Base-by-base conservation (phyloP, 768 basidiomycete genomes). In the Crucibulum laeve region DNA sequence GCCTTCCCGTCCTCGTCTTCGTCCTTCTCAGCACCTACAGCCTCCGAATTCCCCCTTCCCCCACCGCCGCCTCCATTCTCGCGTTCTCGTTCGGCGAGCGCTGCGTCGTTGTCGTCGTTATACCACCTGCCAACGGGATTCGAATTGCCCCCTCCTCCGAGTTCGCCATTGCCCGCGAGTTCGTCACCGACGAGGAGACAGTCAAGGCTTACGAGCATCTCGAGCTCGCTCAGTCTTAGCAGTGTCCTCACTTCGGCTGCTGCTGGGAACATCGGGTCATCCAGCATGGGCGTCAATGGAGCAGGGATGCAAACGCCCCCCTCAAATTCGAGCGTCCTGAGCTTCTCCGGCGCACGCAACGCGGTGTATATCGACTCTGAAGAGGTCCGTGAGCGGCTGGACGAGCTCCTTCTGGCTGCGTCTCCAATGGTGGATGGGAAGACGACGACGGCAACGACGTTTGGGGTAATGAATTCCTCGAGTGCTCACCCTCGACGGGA, bases 291-390 rank as follows among this genome's bases (percentile, higher is more conserved):
- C 39, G 10, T 22, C 39, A 10, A 10, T 10, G 28, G 8, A 10
- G 8, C 36, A 38, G 13, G 10, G 19, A 10, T 38, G 18, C 8
- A 8, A 11, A 42, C 32, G 34, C 37, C 38, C 39, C 2, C 30
- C 2, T 19, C 17, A 32, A 21, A 5, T 21, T 26, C 25, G 26
- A 4, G 26, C 25, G 40, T 19, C 21, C 43, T 28, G 44, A 44
- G 1, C 32, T 41, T 5, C 21, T 22, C 3, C 15, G n/a, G 33
- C 14, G 41, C 21, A 22, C 54, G 66, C 4, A 61, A 65, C 40
- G 67, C 67, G 15, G 61, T 68, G 37, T 69, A 69, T 40, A 55
- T 69, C 38, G 59, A 67, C 43, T 57, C 60, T 6, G 62, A 61
- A 6, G 59, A 62, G 47, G 56, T 65, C 18, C 47, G 52, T 7